Evolutionary conservation across 2,329 filamentous ascomycete species (phyloP).

Genomic region (Delphinella strobiligena): DNA sequence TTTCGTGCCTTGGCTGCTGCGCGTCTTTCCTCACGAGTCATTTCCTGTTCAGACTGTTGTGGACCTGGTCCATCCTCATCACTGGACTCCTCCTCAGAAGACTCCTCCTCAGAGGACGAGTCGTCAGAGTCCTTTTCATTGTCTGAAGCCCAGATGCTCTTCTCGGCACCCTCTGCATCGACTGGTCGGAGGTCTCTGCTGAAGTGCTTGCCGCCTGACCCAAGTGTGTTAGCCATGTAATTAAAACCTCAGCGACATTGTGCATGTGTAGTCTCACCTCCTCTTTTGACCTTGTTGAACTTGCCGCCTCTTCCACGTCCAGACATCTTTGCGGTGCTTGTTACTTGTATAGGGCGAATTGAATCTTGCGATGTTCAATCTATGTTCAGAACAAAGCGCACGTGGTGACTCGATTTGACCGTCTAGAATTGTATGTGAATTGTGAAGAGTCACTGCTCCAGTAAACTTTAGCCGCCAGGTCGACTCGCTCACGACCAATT

Average conservation of each 20-base stretch:
- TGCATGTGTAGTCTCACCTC: slow-evolving; percentile 47
- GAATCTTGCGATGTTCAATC: too few relatives aligned
- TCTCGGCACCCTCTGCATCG: slow-evolving; percentile 77
- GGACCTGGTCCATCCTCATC: slow-evolving; percentile 27
- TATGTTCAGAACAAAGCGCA: too few relatives aligned
- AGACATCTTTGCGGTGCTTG: slow-evolving; percentile 35
- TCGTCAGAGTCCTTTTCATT: slow-evolving; percentile 42
- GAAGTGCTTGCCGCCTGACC: slow-evolving; percentile 81
- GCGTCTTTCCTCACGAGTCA: slow-evolving; percentile 79
- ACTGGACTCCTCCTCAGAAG: slow-evolving; percentile 28
- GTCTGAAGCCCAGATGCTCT: slow-evolving; percentile 68
- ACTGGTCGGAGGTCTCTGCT: slow-evolving; percentile 80
- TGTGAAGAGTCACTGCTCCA: background rate
- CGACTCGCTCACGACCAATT: background rate
- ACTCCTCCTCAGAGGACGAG: slow-evolving; percentile 31
- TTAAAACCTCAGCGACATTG: slow-evolving; percentile 2
- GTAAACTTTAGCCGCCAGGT: background rate
- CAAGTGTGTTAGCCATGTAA: slow-evolving; percentile 12
- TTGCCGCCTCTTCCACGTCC: slow-evolving; percentile 73
- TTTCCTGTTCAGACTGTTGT: slow-evolving; percentile 31
- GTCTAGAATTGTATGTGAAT: background rate
- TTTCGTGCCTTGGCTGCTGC: slow-evolving; percentile 84
- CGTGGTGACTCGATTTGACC: too few relatives aligned
- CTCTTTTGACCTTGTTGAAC: slow-evolving; percentile 84
- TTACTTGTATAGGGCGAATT: background rate